Base-by-base conservation (phyloP, 768 basidiomycete genomes). In the Leccinum obscurum region DNA sequence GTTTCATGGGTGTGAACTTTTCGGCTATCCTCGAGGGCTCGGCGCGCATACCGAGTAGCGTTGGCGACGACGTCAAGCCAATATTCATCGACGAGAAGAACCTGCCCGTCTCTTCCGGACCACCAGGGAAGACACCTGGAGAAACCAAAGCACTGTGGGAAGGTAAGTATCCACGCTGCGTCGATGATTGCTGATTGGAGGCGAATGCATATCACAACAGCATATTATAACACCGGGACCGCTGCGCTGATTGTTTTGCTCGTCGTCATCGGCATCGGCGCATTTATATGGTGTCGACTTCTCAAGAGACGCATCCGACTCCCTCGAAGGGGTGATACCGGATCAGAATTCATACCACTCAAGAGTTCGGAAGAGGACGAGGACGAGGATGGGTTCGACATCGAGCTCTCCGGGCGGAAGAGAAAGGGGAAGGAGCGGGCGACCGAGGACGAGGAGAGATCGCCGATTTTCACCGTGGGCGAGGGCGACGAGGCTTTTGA, bases 1-100 rank as follows among this genome's bases (percentile, higher is more conserved):
- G 97, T 14, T 99, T 99, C 79, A 93, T 98, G 88, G 89, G 86
- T 54, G 85, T 95, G 61, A 89, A 98, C 77, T 92, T 96, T 67
- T 83, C 88, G 26, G 81, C 85, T 2, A 82, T 98, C 59, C 78
- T 87, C 2, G 93, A 90, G 24, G 88, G 90, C 34, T 87, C 92
- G 0, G 93, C 93, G 3, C 80, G 76, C 55, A 89, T 95, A 58
- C 88, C 93, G 14, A 93, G 90, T 61, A 85, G 83, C 41, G 80
- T 99, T 28, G 97, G 95, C 13, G 79, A 80, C 46, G 77, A 84
- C 35, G 76, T 76, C n/a, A 91, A 94, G 68, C 88, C 91, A 3
- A 66, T 83, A 17, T 84, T 88, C 52, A 66, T 82, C 3, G 81
- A 85, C 15, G 78, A 78, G 46, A 76, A 75, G 28, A 77, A 74